A percentile compares a stretch with the other conserved stretches of the same genome.
These are phyloP conservation scores for Picea glauca DNA, from an alignment of 75 land plant species.

Conservation along the genomic window DNA sequence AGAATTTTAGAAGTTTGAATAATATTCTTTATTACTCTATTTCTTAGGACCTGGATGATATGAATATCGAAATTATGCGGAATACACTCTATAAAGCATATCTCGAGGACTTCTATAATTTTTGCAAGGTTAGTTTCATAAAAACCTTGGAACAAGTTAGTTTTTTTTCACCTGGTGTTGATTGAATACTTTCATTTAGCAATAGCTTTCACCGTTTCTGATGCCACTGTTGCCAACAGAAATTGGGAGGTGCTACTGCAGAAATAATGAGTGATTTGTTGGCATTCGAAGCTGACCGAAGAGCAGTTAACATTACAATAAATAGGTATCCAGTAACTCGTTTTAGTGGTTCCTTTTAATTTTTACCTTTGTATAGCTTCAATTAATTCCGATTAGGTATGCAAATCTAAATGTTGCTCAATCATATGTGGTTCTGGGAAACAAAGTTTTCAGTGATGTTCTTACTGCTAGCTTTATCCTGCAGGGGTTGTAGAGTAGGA, in stretches of 20 bases:
- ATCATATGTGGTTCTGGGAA: too few species aligned
- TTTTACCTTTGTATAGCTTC: background rate
- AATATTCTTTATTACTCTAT: background rate
- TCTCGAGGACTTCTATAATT: constrained; percentile 18
- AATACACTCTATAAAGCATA: constrained; percentile 20
- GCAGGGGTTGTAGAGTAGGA: background rate
- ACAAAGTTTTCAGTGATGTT: too few species aligned
- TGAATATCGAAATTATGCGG: constrained; percentile 28
- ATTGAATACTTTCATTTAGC: background rate
- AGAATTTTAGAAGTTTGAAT: background rate
- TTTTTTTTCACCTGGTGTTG: background rate
- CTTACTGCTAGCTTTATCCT: too few species aligned
- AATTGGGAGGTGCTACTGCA: constrained; percentile 10
- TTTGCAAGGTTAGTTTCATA: constrained; percentile 15
- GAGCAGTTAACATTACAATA: constrained; percentile 93
- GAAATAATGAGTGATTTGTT: constrained; percentile 96
- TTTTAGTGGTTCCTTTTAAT: background rate
- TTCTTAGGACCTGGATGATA: constrained; percentile 17
- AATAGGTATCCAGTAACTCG: constrained; percentile 56
- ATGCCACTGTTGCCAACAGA: constrained; percentile 4
- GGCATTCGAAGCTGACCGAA: constrained; percentile 93
- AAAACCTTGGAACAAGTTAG: background rate
- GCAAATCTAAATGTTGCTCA: too few species aligned
- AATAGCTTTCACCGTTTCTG: background rate
- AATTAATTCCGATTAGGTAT: background rate